phyloP scores from a whole-genome alignment of 305 asterid species.

The Rubia tinctorum region DNA sequence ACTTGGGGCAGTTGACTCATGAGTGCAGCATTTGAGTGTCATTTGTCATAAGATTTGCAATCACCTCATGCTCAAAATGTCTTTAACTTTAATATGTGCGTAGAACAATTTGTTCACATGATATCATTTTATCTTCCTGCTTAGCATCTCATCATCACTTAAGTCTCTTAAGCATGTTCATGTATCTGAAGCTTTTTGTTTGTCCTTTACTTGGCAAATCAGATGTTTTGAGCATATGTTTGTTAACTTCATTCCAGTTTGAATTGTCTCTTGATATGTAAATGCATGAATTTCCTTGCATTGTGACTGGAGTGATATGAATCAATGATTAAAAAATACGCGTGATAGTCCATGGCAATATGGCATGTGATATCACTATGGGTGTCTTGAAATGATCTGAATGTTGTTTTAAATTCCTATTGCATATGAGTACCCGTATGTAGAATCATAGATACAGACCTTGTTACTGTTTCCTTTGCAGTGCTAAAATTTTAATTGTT shows the following conservation, averaged over 20 bases:
- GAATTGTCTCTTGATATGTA: not conserved
- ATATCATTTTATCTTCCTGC: not conserved
- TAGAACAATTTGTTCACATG: not conserved
- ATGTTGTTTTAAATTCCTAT: not conserved
- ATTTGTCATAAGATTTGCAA: not conserved
- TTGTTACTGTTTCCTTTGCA: not conserved
- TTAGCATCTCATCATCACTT: too few species aligned
- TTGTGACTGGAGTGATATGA: not conserved
- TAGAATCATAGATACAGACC: not conserved
- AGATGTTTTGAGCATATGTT: not conserved
- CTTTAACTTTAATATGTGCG: not conserved
- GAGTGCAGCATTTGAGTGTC: not conserved
- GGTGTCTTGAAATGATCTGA: not conserved
- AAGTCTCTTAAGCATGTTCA: not conserved
- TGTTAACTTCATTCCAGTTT: not conserved
- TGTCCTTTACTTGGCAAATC: not conserved
- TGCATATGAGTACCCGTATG: not conserved
- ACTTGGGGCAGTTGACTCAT: constrained; percentile 3
- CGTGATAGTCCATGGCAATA: not conserved
- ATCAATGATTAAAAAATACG: not conserved
- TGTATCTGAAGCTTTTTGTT: constrained; percentile 1
- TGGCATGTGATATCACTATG: not conserved
- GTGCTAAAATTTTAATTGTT: not conserved
- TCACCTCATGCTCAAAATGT: not conserved
- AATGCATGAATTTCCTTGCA: not conserved